Percentiles rank a stretch among this genome's conserved stretches.
phyloP scores from a whole-genome alignment of 2,329 filamentous ascomycete species.

The Lecanoromycetidae sp. region DNA sequence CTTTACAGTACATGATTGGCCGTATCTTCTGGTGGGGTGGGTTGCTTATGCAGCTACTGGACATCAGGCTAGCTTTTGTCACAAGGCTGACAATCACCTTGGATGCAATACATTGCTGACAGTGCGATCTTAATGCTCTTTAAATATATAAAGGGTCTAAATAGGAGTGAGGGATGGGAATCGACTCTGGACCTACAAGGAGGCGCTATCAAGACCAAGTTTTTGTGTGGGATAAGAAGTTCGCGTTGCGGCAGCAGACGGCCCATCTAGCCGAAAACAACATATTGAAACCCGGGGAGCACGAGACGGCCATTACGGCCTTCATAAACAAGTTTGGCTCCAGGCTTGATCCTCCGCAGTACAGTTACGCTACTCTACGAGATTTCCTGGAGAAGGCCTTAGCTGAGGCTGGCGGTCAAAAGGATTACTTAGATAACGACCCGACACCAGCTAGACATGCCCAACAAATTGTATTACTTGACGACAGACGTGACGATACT shows the following conservation, averaged over 20 bases:
- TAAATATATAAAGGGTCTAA: neutral
- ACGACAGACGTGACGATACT: neutral
- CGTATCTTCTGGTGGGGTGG: too few species aligned
- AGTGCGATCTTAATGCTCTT: neutral
- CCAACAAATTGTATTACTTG: neutral
- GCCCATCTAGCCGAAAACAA: neutral
- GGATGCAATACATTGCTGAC: too few species aligned
- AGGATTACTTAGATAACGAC: neutral
- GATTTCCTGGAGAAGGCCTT: neutral
- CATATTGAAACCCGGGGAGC: neutral
- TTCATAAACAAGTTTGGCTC: neutral
- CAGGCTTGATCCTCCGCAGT: neutral
- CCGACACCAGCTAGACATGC: neutral
- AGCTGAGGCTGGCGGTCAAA: too few species aligned
- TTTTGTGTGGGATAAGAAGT: constrained; percentile 5
- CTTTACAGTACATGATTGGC: too few species aligned
- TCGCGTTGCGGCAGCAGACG: neutral
- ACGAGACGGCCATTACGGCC: neutral
- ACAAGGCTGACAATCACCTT: too few species aligned
- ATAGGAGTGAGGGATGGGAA: too few species aligned
- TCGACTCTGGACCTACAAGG: neutral
- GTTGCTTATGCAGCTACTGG: neutral
- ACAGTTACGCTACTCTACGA: neutral
- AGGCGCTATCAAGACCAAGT: neutral
- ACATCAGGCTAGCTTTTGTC: neutral